Evolutionary conservation across 345 rosid species (phyloP), one percentile per base, ranked within the genome.

Genomic region (Moricandia arvensis): DNA sequence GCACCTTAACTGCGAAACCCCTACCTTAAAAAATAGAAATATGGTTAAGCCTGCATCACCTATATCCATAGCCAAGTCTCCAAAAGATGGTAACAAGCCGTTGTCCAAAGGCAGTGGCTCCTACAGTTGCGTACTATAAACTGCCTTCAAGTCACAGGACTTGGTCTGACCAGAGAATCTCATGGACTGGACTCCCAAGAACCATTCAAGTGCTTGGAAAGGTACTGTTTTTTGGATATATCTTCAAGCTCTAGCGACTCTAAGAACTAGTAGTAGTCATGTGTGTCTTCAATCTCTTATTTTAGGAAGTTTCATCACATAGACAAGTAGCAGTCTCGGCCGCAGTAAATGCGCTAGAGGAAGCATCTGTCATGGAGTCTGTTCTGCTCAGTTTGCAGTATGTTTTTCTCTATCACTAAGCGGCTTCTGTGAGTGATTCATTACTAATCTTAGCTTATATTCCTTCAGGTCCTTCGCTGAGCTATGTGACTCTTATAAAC

Each of bases 341-440:
- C 4, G 86, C 86, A 7, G 74, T 69, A 49, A 72, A 41, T 1
- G 80, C 82, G n/a, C 29, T 81, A 15, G 86, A 86, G 77, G 86
- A 80, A 74, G 83, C 87, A 66, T 84, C 82, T 1, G 81, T 75
- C 60, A 65, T 63, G 61, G 83, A 86, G 59, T 75, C 66, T 27
- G 76, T 86, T 51, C 61, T 84, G 62, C 59, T 27, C 8, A 80
- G 76, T 76, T 35, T 84, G 61, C 82, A 77, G 86, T 84, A 81
- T 33, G 83, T 65, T 7, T 47, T 58, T 63, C 45, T 69, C 41
- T 29, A 66, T 66, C 30, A 73, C 35, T 59, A n/a, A 43, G 26
- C 2, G 3, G 16, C 35, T 61, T 69, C 12, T 47, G 2, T 21
- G 1, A 57, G 1, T 67, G 17, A 10, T 54, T 63, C 35, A 63